These are phyloP conservation scores for Tetrahymena thermophila DNA, from an alignment of 73 alveolate genomes.

Conservation along the genomic window DNA sequence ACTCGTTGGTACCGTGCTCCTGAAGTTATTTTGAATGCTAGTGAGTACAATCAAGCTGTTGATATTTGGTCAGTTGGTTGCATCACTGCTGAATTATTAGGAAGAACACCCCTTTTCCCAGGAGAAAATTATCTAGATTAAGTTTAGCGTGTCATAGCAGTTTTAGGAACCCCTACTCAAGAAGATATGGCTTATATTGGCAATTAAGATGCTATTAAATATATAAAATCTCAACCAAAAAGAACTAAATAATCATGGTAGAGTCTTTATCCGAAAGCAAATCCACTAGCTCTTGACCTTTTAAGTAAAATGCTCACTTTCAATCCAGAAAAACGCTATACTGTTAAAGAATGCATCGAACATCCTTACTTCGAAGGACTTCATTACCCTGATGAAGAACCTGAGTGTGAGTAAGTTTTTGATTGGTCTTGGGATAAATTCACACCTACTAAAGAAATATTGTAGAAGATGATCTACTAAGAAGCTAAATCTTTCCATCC, in stretches of 20 bases:
- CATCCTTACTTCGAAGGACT: conserved; percentile 91
- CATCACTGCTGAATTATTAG: conserved; percentile 77
- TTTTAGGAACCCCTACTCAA: conserved; percentile 82
- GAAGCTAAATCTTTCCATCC: conserved; percentile 72
- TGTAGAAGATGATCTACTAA: conserved; percentile 71
- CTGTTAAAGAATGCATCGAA: conserved; percentile 73
- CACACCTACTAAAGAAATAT: conserved; percentile 73
- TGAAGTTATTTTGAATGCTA: conserved; percentile 62
- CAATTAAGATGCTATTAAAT: conserved; percentile 79
- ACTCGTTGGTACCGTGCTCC: conserved; percentile 60
- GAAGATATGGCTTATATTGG: conserved; percentile 85
- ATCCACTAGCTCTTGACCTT: conserved; percentile 79
- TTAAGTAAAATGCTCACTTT: conserved; percentile 83
- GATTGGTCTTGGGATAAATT: conserved; percentile 89
- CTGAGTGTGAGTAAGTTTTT: conserved; percentile 64
- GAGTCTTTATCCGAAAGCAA: conserved; percentile 80
- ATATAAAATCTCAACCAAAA: conserved; percentile 69
- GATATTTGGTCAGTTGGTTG: conserved; percentile 85
- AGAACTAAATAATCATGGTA: conserved; percentile 76
- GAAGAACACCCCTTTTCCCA: conserved; percentile 86
- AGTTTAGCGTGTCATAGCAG: conserved; percentile 74
- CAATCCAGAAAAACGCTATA: conserved; percentile 85
- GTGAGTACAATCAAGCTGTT: conserved; percentile 66
- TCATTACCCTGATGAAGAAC: conserved; percentile 78
- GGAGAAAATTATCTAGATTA: conserved; percentile 83